Percentiles rank a stretch among this genome's conserved stretches.
These are phyloP conservation scores for Talinum fruticosum DNA, from an alignment of 148 eudicot genomes.

Conservation along the genomic window DNA sequence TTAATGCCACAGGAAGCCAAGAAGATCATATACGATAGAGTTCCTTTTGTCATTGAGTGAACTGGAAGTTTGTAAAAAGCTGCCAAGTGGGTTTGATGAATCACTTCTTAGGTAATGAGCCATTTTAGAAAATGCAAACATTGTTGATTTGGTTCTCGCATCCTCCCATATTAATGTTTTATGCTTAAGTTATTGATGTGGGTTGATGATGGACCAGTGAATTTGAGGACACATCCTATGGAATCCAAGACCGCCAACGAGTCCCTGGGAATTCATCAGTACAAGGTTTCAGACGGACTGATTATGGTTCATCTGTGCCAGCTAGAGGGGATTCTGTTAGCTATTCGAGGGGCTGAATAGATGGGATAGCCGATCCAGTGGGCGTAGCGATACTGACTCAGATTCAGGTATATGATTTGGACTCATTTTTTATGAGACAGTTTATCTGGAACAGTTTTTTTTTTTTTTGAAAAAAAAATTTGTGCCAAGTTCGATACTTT, in stretches of 20 bases:
- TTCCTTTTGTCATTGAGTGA: constrained; percentile 71
- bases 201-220: constrained; percentile 44
- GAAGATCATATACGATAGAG: constrained; percentile 59
- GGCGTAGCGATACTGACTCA: constrained; percentile 74
- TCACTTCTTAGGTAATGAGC: constrained; percentile 60
- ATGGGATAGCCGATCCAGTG: constrained; percentile 86
- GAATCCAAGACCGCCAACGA: constrained; percentile 49
- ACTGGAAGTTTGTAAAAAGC: constrained; percentile 67
- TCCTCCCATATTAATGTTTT: background rate
- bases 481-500: background rate
- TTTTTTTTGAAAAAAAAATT: no score
- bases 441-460: background rate
- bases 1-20: constrained; percentile 49
- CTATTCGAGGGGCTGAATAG: constrained; percentile 52
- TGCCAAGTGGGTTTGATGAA: constrained; percentile 69
- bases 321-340: constrained; percentile 58
- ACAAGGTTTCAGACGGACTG: constrained; percentile 60
- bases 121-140: background rate
- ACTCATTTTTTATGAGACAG: background rate
- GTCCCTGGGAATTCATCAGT: constrained; percentile 41
- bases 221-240: constrained; percentile 43
- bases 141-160: constrained; percentile 3
- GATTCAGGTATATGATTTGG: constrained; percentile 58
- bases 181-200: constrained; percentile 5
- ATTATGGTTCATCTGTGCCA: constrained; percentile 70